Percentiles rank a stretch among this genome's conserved stretches.
Evolutionary conservation across 2,329 filamentous ascomycete species (phyloP).

Genomic region (Ceratocystiopsis sp.): DNA sequence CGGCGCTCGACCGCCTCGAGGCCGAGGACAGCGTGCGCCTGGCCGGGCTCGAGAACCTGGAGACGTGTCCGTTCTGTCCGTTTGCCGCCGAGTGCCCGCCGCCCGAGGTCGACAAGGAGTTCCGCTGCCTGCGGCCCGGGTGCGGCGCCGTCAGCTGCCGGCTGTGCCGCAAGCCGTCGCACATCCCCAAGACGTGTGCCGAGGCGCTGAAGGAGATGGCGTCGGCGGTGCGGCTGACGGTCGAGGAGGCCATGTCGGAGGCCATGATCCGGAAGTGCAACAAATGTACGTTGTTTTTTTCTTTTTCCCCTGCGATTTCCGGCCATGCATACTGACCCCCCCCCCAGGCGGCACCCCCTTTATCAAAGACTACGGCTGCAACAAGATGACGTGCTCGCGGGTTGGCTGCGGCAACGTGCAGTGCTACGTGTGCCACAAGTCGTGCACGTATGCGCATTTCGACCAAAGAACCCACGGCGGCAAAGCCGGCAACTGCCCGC

Average conservation of each 20-base stretch:
- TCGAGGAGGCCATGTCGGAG: slow-evolving; percentile 74
- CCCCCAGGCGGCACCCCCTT: slow-evolving; percentile 47
- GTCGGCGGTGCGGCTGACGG: slow-evolving; percentile 41
- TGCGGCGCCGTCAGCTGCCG: slow-evolving; percentile 51
- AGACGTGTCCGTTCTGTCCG: slow-evolving; percentile 65
- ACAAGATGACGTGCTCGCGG: slow-evolving; percentile 63
- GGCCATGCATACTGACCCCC: slow-evolving; percentile 6
- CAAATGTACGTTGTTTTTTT: slow-evolving; percentile 24
- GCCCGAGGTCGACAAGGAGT: slow-evolving; percentile 51
- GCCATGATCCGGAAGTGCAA: slow-evolving; percentile 67
- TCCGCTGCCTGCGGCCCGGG: slow-evolving; percentile 48
- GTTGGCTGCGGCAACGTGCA: slow-evolving; percentile 32
- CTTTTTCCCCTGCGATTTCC: neutral
- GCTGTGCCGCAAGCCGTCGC: slow-evolving; percentile 49
- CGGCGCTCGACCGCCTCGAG: slow-evolving; percentile 53
- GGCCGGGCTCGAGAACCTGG: slow-evolving; percentile 55
- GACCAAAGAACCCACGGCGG: slow-evolving; percentile 31
- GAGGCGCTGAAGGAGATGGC: slow-evolving; percentile 46
- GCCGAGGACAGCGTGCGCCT: slow-evolving; percentile 51
- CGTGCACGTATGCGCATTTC: slow-evolving; percentile 55
- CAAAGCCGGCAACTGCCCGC: slow-evolving; percentile 39
- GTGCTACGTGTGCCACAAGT: slow-evolving; percentile 57
- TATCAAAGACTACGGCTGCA: slow-evolving; percentile 65
- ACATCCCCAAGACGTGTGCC: slow-evolving; percentile 55
- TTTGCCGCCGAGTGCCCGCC: slow-evolving; percentile 60